Percentiles rank a stretch among this genome's conserved stretches.
These are phyloP conservation scores for Claviceps humidiphila DNA, from an alignment of 2,329 filamentous ascomycete genomes.

Conservation along the genomic window DNA sequence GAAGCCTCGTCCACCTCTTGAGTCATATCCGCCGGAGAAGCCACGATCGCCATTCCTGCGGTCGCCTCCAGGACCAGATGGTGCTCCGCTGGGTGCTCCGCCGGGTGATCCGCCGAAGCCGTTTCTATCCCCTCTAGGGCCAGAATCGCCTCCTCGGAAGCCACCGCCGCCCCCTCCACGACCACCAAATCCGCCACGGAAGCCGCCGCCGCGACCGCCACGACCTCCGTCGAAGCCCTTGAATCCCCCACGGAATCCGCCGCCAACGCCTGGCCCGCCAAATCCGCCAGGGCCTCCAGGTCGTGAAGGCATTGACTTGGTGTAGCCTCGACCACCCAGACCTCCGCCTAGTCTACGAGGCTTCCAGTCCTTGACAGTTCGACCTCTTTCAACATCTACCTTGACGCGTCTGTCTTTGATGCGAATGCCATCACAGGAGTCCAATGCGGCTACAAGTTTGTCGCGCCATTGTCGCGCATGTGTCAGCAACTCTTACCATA, in stretches of 20 bases:
- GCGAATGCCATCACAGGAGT: constrained; percentile 67
- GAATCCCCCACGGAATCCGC: constrained; percentile 31
- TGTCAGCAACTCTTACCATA: constrained; percentile 58
- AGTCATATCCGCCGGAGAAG: constrained; percentile 38
- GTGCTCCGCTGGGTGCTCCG: constrained; percentile 40
- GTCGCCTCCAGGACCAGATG: constrained; percentile 43
- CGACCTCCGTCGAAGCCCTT: constrained; percentile 34
- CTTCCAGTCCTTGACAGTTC: constrained; percentile 88
- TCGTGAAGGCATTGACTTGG: constrained; percentile 61
- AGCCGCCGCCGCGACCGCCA: constrained; percentile 26
- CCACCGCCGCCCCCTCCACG: constrained; percentile 44
- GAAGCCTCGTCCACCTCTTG: constrained; percentile 40
- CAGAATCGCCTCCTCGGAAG: constrained; percentile 31
- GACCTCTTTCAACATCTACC: constrained; percentile 90
- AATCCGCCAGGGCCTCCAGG: constrained; percentile 50
- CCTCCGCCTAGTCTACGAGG: constrained; percentile 85
- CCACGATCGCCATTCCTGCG: constrained; percentile 28
- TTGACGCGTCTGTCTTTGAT: constrained; percentile 88
- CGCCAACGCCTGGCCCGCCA: constrained; percentile 40
- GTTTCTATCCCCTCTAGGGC: constrained; percentile 25
- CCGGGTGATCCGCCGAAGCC: constrained; percentile 32
- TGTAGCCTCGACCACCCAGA: constrained; percentile 84
- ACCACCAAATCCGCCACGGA: constrained; percentile 29
- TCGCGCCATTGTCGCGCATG: constrained; percentile 40
- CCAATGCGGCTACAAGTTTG: constrained; percentile 71